Conservation (phyloP, 129 eudicot species). For the Saposhnikovia divaricata region DNA sequence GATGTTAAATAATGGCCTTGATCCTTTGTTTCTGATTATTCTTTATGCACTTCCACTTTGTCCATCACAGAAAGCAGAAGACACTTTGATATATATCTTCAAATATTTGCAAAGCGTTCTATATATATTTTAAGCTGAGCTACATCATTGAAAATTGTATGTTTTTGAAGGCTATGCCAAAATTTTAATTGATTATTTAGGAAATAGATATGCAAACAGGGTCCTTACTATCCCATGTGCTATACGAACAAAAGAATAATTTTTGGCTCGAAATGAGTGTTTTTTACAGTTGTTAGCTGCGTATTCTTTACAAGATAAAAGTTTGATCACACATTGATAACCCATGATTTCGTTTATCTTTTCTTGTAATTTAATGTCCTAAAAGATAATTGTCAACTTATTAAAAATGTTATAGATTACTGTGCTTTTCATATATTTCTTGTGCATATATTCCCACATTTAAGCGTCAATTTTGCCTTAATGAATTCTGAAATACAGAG, state of each 20-base stretch:
- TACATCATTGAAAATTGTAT: neutral
- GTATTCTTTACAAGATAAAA: neutral
- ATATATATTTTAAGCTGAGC: neutral
- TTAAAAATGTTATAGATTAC: neutral
- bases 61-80: neutral
- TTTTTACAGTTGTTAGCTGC: neutral
- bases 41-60: neutral
- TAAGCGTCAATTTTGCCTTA: constrained; percentile 1
- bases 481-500: constrained; percentile 39
- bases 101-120: neutral
- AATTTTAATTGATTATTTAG: too few relatives aligned
- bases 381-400: neutral
- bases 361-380: neutral
- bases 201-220: too few relatives aligned
- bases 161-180: neutral
- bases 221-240: neutral
- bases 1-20: neutral
- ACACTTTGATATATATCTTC: neutral
- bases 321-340: neutral
- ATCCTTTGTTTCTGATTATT: neutral
- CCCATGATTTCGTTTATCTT: neutral
- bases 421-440: neutral
- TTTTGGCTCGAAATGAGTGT: neutral
- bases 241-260: too few relatives aligned
- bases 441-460: neutral